Base-by-base conservation (phyloP, 75 land plant genomes). In the Sequoiadendron giganteum region DNA sequence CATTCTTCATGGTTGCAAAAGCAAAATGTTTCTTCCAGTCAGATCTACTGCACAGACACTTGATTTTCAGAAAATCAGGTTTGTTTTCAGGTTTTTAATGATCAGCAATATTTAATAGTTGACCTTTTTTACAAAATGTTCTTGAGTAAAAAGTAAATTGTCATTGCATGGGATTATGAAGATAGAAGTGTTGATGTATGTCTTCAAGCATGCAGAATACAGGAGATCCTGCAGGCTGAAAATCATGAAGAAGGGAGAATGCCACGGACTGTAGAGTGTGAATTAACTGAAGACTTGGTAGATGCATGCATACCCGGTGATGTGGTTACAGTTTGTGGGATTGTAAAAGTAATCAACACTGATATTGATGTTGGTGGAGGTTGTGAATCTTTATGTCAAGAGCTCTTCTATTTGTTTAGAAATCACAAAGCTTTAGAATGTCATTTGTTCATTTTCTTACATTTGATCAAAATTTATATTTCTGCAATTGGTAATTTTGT, bases 61-160 rank as follows among this genome's bases (percentile, higher is more conserved):
- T 19, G 97, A 98, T 91, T 98, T 96, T 89, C 99, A 98, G 86
- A 98, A 96, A 89, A 95, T 98, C 88, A 95, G 99, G 99, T 91
- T 90, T 48, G 86, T 82, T n/a, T n/a, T 11, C 39, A 19, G 45
- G 30, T 65, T 56, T 65, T 19, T 30, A 54, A 68, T 85, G 65
- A 38, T 85, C 16, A 10, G 11, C 11, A 82, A 47, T 81, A 47
- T n/a, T 14, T 21, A 82, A 11, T 82, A 82, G n/a, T 18, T 18
- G 40, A 82, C 52, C 84, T n/a, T 28, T 42, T 82, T 28, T 45
- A 45, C 10, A 28, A 13, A 47, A 45, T 42, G 32, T 45, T 47
- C 32, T 45, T 42, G 43, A 82, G 11, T 47, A 11, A 75, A 34
- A 34, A 1, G 1, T n/a, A n/a, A 45, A 15, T 47, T 47, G 10